These are phyloP conservation scores for Aspergillus sclerotiicarbonarius DNA, from an alignment of 495 filamentous ascomycete genomes.

Conservation along the genomic window DNA sequence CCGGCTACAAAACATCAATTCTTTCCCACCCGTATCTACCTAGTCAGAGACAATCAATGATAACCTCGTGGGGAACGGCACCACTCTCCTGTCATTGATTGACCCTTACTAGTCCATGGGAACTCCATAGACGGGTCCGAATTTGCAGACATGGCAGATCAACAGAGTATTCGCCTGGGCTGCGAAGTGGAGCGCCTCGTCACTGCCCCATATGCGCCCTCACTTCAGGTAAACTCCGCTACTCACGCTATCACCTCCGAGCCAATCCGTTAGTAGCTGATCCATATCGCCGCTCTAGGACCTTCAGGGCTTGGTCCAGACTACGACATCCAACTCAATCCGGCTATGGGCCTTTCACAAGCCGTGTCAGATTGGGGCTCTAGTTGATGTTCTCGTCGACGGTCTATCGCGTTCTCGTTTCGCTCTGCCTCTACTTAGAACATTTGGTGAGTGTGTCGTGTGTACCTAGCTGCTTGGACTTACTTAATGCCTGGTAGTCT, in stretches of 20 bases:
- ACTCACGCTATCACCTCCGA: conserved; percentile 8
- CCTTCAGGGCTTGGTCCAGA: conserved; percentile 32
- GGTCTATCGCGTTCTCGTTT: conserved; percentile 41
- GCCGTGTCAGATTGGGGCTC: conserved; percentile 42
- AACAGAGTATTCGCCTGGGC: conserved; percentile 14
- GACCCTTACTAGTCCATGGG: background rate
- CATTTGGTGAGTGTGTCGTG: conserved; percentile 34
- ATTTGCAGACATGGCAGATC: conserved; percentile 13
- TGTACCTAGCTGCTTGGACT: background rate
- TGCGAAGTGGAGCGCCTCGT: conserved; percentile 43
- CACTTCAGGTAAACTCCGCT: conserved; percentile 36
- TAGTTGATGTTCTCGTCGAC: conserved; percentile 45
- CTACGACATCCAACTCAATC: conserved; percentile 18
- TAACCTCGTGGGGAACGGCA: background rate
- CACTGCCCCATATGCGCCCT: conserved; percentile 41
- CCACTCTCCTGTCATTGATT: background rate
- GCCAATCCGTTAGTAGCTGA: conserved; percentile 7
- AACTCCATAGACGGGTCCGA: background rate
- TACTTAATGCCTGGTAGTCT: conserved; percentile 21
- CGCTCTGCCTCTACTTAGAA: conserved; percentile 37
- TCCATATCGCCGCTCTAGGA: conserved; percentile 27
- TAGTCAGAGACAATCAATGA: conserved; percentile 2
- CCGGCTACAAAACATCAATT: conserved; percentile 22
- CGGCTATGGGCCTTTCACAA: conserved; percentile 44
- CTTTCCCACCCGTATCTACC: conserved; percentile 12